These are phyloP conservation scores for Nepenthes mirabilis DNA, from an alignment of 148 eudicot genomes.

Conservation along the genomic window DNA sequence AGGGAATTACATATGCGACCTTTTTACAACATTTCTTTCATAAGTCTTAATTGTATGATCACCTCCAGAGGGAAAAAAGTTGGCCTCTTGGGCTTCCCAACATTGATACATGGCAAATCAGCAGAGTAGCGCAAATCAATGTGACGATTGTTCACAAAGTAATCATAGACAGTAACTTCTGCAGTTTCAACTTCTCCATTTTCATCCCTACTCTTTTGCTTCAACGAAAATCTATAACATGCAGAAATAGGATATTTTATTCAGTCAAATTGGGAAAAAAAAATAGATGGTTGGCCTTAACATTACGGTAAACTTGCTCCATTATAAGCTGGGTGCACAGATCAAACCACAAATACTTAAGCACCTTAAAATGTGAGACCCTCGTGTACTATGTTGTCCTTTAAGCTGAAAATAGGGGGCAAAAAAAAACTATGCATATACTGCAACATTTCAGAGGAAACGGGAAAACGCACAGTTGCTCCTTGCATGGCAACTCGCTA, in stretches of 20 bases:
- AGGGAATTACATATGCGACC: slow-evolving; percentile 5
- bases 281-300: slow-evolving; percentile 24
- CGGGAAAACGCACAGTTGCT: slow-evolving; percentile 23
- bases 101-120: slow-evolving; percentile 87
- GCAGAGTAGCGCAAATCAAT: slow-evolving; percentile 66
- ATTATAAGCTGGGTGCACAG: neutral
- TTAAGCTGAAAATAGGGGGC: neutral
- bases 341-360: too few relatives aligned
- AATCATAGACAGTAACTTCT: slow-evolving; percentile 80
- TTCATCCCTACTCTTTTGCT: slow-evolving; percentile 42
- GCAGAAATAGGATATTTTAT: neutral
- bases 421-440: neutral
- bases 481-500: slow-evolving; percentile 36
- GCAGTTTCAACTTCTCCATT: slow-evolving; percentile 36
- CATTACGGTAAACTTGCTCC: neutral
- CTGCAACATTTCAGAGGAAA: neutral
- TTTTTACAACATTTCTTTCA: slow-evolving; percentile 33
- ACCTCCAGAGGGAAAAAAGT: slow-evolving; percentile 85
- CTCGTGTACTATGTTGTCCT: too few relatives aligned
- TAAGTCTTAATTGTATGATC: neutral
- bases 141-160: slow-evolving; percentile 60
- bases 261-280: neutral
- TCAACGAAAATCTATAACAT: slow-evolving; percentile 47
- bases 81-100: slow-evolving; percentile 84
- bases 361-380: too few relatives aligned